Base-by-base conservation (phyloP, 1,284 basidiomycete species). In the Cryptococcus amylolentus region DNA sequence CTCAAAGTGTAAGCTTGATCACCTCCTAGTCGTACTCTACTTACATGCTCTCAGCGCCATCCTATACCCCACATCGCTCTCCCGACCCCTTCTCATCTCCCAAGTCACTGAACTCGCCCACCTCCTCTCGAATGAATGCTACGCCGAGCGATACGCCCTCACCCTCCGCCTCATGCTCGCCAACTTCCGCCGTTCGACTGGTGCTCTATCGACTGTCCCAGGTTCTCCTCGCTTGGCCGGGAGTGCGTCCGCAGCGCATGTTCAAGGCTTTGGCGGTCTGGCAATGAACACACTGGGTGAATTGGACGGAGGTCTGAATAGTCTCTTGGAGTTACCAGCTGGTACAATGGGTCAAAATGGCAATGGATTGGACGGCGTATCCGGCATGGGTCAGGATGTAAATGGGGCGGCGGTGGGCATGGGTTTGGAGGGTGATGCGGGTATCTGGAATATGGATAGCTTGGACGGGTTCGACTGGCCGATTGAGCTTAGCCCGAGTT, bases 151-250 rank as follows among this genome's bases (percentile, higher is more conserved):
- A 46, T 94, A 95, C 73, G 90, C 91, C 1, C 79, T 93, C 31
- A 90, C 91, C 1, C 80, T 94, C 43, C 86, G 90, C 52, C 87
- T 94, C 68, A 93, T 94, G 91, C 83, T 94, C 52, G 86, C 89
- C 41, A 90, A 89, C 76, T 82, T 93, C 58, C 85, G 89, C 42
- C 87, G 90, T 61, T 93, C 91, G 78, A 82, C 91, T 27, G 89
- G 89, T 1, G 79, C 89, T 54, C 70, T 81, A 9, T 83, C 84
- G 40, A 84, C 83, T 6, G 80, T 71, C 76, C 83, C 55, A 69
- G 83, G 75, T 10, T 72, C 81, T 37, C 83, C 84, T 4, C 68
- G 69, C 31, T 66, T 62, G 13, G 41, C 56, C 4, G 49, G 85
- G 86, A 68, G 49, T 6, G 28, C 49, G 8, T 39, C 64, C 6